Conservation (phyloP, 2,329 filamentous ascomycete genomes). For the Macrophomina tecta region DNA sequence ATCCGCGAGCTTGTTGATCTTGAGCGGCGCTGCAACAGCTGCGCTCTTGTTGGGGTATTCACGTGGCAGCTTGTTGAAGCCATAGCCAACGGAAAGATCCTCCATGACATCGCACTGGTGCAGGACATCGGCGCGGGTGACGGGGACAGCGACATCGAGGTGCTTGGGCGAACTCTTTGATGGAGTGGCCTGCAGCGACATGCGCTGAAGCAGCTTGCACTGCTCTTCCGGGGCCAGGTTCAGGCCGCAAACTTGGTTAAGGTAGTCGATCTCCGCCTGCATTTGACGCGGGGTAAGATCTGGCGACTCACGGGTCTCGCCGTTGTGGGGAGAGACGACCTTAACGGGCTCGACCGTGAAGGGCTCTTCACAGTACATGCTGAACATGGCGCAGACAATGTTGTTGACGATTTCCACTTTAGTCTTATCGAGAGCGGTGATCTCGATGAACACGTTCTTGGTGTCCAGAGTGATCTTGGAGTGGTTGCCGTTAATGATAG, state of each 20-base stretch:
- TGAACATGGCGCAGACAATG: slow-evolving; percentile 98
- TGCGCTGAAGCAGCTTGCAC: slow-evolving; percentile 81
- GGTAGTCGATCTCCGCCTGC: slow-evolving; percentile 86
- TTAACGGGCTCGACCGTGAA: slow-evolving; percentile 95
- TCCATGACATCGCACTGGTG: slow-evolving; percentile 99
- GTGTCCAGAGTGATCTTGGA: slow-evolving; percentile 94
- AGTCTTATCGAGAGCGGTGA: slow-evolving; percentile 93
- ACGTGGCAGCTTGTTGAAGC: slow-evolving; percentile 93
- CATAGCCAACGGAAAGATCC: slow-evolving; percentile 94
- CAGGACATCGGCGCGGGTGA: slow-evolving; percentile 90
- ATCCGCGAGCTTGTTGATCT: slow-evolving; percentile 93
- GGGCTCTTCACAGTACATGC: slow-evolving; percentile 78
- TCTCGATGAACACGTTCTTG: slow-evolving; percentile 94
- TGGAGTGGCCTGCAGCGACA: slow-evolving; percentile 83
- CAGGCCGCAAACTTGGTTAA: slow-evolving; percentile 91
- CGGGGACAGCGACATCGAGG: slow-evolving; percentile 81
- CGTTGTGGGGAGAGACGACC: slow-evolving; percentile 90
- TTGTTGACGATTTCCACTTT: slow-evolving; percentile 96
- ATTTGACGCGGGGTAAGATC: slow-evolving; percentile 77
- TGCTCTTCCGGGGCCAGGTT: slow-evolving; percentile 75
- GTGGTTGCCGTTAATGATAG: slow-evolving; percentile 97
- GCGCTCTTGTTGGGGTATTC: slow-evolving; percentile 84
- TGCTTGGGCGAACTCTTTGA: slow-evolving; percentile 71
- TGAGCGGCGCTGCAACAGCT: slow-evolving; percentile 83
- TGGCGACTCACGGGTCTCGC: slow-evolving; percentile 79